Base-by-base conservation (phyloP, 2,329 filamentous ascomycete species). In the Diatrype stigma region DNA sequence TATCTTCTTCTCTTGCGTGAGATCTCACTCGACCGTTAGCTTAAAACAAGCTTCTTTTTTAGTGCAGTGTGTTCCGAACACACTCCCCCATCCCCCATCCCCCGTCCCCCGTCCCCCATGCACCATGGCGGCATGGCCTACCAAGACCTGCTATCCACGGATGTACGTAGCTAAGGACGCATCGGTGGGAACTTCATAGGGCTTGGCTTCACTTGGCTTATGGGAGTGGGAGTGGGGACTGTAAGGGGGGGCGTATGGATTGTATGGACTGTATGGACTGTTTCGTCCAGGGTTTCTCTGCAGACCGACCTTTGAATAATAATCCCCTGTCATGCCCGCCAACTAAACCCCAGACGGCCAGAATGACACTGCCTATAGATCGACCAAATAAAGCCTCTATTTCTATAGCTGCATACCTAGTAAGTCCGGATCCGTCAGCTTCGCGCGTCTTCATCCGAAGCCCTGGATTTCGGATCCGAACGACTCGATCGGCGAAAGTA, bases 291-390 rank as follows among this genome's bases (percentile, higher is more conserved):
- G 38, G 40, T 28, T 16, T 28, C n/a, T 44, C 40, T 28, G 22
- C 59, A 61, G 60, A 65, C 63, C 61, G 59, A 64, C 63, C 63
- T 65, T 63, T 61, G 61, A 52, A 55, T 54, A 52, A 55, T 54
- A 61, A 53, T 56, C 59, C 60, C 57, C 60, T 63, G 60, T 60
- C 60, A 65, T 44, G 16, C 40, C 63, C 26, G 16, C 40, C 63
- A 60, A 63, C 59, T 55, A 48, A 51, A 51, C 57, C 59, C 61
- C 61, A 63, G 61, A 60, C 55, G 49, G 51, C 53, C 51, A 47
- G 49, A 57, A 64, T 60, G 55, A 55, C 56, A 59, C 58, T 48
- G 55, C 22, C 60, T 56, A 56, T 55, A 55, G 57, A 58, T 51
- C 51, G 49, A 55, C 57, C 51, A 48, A 56, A 45, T 42, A 49